A percentile compares a stretch with the other conserved stretches of the same genome.
These are phyloP conservation scores for Carnegiea gigantea DNA, from an alignment of 179 eudicot species.

Conservation along the genomic window DNA sequence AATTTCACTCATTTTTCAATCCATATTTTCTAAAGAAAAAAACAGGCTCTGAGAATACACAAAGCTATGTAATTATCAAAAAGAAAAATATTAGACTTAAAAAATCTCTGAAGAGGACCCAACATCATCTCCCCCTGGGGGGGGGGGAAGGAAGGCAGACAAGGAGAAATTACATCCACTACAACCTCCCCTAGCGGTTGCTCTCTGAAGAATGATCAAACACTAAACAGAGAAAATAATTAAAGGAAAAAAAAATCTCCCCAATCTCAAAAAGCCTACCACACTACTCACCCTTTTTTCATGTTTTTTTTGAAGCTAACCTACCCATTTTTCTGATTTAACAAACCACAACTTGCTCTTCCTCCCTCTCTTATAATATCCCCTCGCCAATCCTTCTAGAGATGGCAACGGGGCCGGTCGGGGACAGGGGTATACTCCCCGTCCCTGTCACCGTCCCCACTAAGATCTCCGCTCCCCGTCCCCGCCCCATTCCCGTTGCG, in stretches of 20 bases:
- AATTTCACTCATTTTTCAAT: too few relatives aligned
- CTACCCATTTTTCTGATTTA: slow-evolving; percentile 6
- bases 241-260: slow-evolving; percentile 11
- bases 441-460: too few relatives aligned
- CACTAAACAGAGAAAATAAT: not conserved
- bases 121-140: not conserved
- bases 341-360: slow-evolving; percentile 19
- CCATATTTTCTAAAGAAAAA: too few relatives aligned
- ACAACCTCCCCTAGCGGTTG: slow-evolving; percentile 22
- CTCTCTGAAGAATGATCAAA: slow-evolving; percentile 14
- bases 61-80: too few relatives aligned
- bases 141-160: not conserved
- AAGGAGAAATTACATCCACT: slow-evolving; percentile 11
- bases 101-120: not conserved
- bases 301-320: too few relatives aligned
- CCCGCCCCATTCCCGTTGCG: too few relatives aligned
- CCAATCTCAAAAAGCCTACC: slow-evolving; percentile 19
- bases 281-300: too few relatives aligned
- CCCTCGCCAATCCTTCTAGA: not conserved
- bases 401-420: too few relatives aligned
- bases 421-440: too few relatives aligned
- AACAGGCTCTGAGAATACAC: too few relatives aligned
- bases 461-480: too few relatives aligned
- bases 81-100: not conserved
- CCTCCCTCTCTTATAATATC: not conserved